These are phyloP conservation scores for Eimeria sp. DNA, from an alignment of 169 alveolate species.

Conservation along the genomic window DNA sequence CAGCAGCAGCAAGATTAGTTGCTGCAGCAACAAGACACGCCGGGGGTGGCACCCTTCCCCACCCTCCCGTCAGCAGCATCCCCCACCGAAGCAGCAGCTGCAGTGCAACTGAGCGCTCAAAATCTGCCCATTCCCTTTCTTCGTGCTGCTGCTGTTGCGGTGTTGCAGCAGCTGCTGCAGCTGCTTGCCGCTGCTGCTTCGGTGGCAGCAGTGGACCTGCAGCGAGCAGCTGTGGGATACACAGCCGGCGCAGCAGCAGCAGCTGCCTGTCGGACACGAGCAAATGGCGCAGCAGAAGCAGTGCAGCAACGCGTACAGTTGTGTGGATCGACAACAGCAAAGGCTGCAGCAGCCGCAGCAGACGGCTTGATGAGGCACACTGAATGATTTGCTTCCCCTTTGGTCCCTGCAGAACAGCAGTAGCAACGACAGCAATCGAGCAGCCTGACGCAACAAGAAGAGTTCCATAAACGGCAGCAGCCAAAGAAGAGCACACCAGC, in stretches of 20 bases:
- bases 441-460: background rate
- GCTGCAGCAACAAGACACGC: conserved; percentile 60
- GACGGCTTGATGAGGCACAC: background rate
- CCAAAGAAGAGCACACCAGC: background rate
- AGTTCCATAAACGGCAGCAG: background rate
- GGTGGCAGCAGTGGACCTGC: conserved; percentile 66
- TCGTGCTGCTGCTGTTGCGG: conserved; percentile 38
- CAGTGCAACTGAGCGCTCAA: conserved; percentile 1
- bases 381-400: background rate
- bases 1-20: conserved; percentile 47
- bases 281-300: conserved; percentile 47
- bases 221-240: conserved; percentile 38
- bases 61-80: conserved; percentile 28
- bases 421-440: background rate
- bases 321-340: conserved; percentile 42
- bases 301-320: conserved; percentile 40
- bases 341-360: conserved; percentile 67
- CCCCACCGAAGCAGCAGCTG: conserved; percentile 40
- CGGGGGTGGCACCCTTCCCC: conserved; percentile 28
- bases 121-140: conserved; percentile 28
- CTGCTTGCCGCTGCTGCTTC: conserved; percentile 2
- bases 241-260: conserved; percentile 26
- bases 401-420: conserved; percentile 46
- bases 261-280: conserved; percentile 10
- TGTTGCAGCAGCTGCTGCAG: background rate